These are phyloP conservation scores for Podochytrium sp. DNA, from an alignment of 192 early-diverging fungal genomes.

Conservation along the genomic window DNA sequence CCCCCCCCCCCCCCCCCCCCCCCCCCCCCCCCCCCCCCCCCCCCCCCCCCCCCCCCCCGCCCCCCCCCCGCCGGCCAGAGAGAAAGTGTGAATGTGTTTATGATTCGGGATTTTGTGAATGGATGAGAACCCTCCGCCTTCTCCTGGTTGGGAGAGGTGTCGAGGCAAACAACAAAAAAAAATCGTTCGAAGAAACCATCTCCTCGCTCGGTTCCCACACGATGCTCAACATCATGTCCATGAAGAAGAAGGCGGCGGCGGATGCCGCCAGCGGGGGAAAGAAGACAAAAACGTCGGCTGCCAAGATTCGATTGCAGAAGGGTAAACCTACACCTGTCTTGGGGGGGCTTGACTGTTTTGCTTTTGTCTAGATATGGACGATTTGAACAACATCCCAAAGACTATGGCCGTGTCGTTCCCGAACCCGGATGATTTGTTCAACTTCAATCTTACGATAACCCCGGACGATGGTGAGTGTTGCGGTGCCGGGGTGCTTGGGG, in stretches of 20 bases:
- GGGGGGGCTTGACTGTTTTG: no score
- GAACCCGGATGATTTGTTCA: constrained; percentile 76
- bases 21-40: no score
- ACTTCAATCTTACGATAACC: constrained; percentile 80
- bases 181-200: no score
- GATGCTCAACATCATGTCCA: constrained; percentile 89
- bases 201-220: background rate
- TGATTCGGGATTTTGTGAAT: no score
- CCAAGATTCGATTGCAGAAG: constrained; percentile 92
- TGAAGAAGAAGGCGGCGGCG: constrained; percentile 79
- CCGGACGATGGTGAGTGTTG: constrained; percentile 79
- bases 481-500: background rate
- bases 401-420: constrained; percentile 80
- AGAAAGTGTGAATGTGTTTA: no score
- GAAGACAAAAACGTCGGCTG: constrained; percentile 82
- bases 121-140: no score
- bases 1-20: no score
- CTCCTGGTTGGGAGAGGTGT: no score
- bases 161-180: no score
- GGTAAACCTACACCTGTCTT: constrained; percentile 58
- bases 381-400: constrained; percentile 72
- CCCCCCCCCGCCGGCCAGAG: no score
- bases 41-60: no score
- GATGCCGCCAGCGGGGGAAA: constrained; percentile 55
- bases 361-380: constrained; percentile 89